These are phyloP conservation scores for Oxyria digyna DNA, from an alignment of 148 eudicot species.

Conservation along the genomic window DNA sequence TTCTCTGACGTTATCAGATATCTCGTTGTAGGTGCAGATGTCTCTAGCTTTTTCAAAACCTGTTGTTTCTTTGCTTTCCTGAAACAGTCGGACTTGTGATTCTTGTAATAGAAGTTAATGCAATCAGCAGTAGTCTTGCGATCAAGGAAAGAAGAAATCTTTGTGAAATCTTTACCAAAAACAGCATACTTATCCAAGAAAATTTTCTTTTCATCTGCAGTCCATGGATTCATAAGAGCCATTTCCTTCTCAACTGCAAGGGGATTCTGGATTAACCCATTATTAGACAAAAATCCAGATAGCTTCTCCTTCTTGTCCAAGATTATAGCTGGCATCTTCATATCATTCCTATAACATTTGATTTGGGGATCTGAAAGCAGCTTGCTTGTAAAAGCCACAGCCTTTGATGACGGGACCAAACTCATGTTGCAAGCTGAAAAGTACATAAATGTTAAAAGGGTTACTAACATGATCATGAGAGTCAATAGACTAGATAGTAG, in stretches of 20 bases:
- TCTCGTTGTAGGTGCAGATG: constrained; percentile 32
- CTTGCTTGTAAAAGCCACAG: constrained; percentile 31
- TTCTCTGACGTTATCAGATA: constrained; percentile 64
- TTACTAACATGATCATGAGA: neutral
- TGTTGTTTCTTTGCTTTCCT: constrained; percentile 46
- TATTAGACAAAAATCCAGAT: constrained; percentile 56
- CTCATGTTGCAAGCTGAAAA: constrained; percentile 44
- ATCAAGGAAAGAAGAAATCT: constrained; percentile 71
- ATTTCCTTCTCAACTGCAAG: constrained; percentile 70
- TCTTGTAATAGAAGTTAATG: constrained; percentile 84
- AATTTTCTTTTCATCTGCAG: constrained; percentile 50
- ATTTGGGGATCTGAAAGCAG: constrained; percentile 44
- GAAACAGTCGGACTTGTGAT: constrained; percentile 73
- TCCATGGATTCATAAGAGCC: constrained; percentile 67
- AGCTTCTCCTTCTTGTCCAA: constrained; percentile 48
- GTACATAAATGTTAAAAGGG: neutral
- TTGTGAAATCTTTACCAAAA: constrained; percentile 72
- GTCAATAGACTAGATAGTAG: no score
- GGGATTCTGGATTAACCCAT: constrained; percentile 82
- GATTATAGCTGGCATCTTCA: constrained; percentile 81
- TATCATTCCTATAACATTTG: constrained; percentile 31
- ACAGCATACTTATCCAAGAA: constrained; percentile 57
- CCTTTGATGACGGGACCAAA: constrained; percentile 34
- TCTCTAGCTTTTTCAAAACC: constrained; percentile 34
- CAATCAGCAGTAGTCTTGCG: constrained; percentile 86